phyloP scores from a whole-genome alignment of 2,329 filamentous ascomycete species.

The Ceratocystis papillata region DNA sequence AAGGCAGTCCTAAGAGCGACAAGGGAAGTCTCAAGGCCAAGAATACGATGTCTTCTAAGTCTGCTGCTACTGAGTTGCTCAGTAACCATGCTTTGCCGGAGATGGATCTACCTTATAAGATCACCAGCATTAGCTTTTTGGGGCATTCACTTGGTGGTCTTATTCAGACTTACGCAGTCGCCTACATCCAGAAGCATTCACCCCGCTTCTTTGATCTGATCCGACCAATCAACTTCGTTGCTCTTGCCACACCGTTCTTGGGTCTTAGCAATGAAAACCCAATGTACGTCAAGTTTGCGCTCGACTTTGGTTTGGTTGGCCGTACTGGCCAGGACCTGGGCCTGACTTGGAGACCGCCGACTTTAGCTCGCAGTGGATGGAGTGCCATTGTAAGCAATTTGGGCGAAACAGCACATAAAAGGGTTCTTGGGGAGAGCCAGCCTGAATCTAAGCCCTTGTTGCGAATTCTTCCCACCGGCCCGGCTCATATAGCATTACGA shows the following conservation, averaged over 20 bases:
- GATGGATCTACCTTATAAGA: conserved; percentile 51
- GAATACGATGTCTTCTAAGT: not conserved
- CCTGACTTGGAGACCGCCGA: conserved; percentile 85
- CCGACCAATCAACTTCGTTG: conserved; percentile 79
- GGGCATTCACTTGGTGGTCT: conserved; percentile 84
- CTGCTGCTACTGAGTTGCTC: not conserved
- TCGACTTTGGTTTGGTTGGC: conserved; percentile 94
- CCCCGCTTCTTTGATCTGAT: conserved; percentile 82
- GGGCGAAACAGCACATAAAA: conserved; percentile 54
- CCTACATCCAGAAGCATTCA: conserved; percentile 93
- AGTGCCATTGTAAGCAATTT: conserved; percentile 75
- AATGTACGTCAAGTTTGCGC: conserved; percentile 88
- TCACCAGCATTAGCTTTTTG: conserved; percentile 91
- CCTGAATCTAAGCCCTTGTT: conserved; percentile 81
- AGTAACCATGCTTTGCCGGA: conserved; percentile 31
- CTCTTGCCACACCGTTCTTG: conserved; percentile 75
- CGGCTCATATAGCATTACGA: conserved; percentile 74
- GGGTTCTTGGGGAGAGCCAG: conserved; percentile 49
- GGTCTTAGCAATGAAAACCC: conserved; percentile 96
- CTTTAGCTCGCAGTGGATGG: conserved; percentile 76
- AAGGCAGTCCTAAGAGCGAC: not conserved
- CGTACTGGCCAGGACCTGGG: conserved; percentile 91
- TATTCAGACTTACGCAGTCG: conserved; percentile 86
- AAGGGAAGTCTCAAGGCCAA: not conserved
- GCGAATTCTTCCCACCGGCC: conserved; percentile 79